Base-by-base conservation (phyloP, 441 rosid genomes). In the Bruguiera hainesii region DNA sequence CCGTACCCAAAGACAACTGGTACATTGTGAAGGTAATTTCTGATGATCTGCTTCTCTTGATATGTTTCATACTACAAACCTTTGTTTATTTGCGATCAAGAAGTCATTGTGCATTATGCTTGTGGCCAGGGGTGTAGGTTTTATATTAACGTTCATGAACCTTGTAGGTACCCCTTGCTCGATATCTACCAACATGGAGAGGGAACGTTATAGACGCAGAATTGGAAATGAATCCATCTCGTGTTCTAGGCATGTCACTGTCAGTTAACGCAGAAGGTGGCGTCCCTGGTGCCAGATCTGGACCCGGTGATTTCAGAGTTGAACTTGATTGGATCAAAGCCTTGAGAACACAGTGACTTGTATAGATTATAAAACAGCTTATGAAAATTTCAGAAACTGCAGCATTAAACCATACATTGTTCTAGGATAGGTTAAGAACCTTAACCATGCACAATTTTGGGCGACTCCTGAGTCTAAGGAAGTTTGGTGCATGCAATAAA, bases 321-420 rank as follows among this genome's bases (percentile, higher is more conserved):
- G 94, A 95, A 52, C 78, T 91, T 33, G 98, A 95, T 70, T 95
- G 92, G 96, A 87, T 91, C 77, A 89, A 88, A 80, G 97, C 96
- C 59, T 70, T 89, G 72, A 83, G 91, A 74, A 77, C 84, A 66
- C 66, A 60, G 23, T 73, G 51, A 77, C 61, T 66, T 56, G 3
- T 20, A 42, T 13, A 26, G 26, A 31, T 31, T 3, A 39, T 39
- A 39, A 13, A 42, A 13, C 48, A 13, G 48, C 48, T 42, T 11
- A 13, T 11, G 18, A 13, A 42, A 42, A 11, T 42, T 42, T 42
- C 48, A 42, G 48, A 42, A 11, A 42, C 15, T 5, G 48, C 48
- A 13, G 48, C 48, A 13, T 13, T 11, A 42, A 3, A 42, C 18
- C 18, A 11, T 0, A 11, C 10, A 11, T 42, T 13, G 48, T 42